A percentile compares a stretch with the other conserved stretches of the same genome.
phyloP scores from a whole-genome alignment of 2,329 filamentous ascomycete species.

The Penicillium sp. region DNA sequence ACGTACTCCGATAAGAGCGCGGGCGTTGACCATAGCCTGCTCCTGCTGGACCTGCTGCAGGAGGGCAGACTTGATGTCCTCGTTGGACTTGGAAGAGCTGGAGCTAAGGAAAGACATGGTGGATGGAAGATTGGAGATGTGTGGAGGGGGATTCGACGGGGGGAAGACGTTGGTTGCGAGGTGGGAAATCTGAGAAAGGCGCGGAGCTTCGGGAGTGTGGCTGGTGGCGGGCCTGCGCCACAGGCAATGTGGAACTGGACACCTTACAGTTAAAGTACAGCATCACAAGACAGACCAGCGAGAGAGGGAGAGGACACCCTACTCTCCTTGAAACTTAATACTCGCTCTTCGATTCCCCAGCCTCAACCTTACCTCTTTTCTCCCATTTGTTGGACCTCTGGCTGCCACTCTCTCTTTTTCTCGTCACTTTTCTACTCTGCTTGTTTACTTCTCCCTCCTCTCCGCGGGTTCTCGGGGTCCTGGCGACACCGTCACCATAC shows the following conservation, averaged over 20 bases:
- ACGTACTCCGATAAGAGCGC: constrained; percentile 68
- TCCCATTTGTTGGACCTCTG: background rate
- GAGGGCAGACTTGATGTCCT: constrained; percentile 55
- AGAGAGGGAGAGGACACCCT: background rate
- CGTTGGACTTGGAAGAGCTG: constrained; percentile 32
- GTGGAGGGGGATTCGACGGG: background rate
- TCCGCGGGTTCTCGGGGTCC: constrained; percentile 24
- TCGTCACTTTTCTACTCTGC: background rate
- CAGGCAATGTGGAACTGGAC: background rate
- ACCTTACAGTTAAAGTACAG: constrained; percentile 2
- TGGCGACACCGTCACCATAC: constrained; percentile 24
- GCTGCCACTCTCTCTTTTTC: background rate
- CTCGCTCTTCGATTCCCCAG: background rate
- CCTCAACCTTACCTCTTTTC: background rate
- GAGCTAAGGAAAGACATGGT: constrained; percentile 47
- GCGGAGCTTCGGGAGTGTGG: background rate
- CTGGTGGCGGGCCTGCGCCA: constrained; percentile 1
- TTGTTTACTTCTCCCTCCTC: constrained; percentile 2
- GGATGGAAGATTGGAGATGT: constrained; percentile 1
- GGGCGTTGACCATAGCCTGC: constrained; percentile 68
- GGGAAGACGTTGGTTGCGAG: background rate
- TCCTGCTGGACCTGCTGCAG: constrained; percentile 67
- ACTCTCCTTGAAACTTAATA: background rate
- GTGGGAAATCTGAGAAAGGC: background rate
- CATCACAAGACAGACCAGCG: background rate